These are phyloP conservation scores for Dichotomopilus funicola DNA, from an alignment of 2,329 filamentous ascomycete species.

Conservation along the genomic window DNA sequence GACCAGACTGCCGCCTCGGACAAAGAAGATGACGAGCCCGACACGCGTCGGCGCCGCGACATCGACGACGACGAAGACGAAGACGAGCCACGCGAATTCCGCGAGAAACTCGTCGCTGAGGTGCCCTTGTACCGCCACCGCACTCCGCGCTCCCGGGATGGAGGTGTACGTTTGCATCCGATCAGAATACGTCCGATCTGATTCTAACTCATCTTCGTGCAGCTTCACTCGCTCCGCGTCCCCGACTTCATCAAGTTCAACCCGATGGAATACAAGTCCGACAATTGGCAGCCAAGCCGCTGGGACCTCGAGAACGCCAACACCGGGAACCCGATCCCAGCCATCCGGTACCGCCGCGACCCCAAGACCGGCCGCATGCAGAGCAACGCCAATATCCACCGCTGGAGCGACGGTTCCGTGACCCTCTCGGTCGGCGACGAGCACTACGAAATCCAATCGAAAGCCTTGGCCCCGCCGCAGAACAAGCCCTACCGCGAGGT, in stretches of 20 bases:
- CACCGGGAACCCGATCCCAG: constrained; percentile 53
- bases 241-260: constrained; percentile 67
- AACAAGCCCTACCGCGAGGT: constrained; percentile 57
- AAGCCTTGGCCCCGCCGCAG: constrained; percentile 57
- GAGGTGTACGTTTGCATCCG: constrained; percentile 47
- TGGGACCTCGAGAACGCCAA: constrained; percentile 49
- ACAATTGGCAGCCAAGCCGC: constrained; percentile 56
- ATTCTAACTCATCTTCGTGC: constrained; percentile 15
- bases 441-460: constrained; percentile 69
- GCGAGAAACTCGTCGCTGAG: constrained; percentile 53
- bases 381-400: constrained; percentile 68
- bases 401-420: constrained; percentile 73
- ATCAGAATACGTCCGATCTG: no score
- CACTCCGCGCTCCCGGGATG: constrained; percentile 63
- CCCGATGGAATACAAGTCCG: constrained; percentile 59
- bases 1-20: constrained; percentile 56
- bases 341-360: constrained; percentile 64
- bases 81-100: constrained; percentile 32
- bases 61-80: constrained; percentile 39
- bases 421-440: constrained; percentile 69
- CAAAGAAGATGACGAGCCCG: constrained; percentile 32
- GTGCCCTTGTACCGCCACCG: constrained; percentile 62
- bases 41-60: constrained; percentile 33
- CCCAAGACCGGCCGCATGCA: constrained; percentile 59
- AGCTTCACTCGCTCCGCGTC: constrained; percentile 65